A percentile compares a stretch with the other conserved stretches of the same genome.
Conservation (phyloP, 345 rosid species). For the Populus nigra region DNA sequence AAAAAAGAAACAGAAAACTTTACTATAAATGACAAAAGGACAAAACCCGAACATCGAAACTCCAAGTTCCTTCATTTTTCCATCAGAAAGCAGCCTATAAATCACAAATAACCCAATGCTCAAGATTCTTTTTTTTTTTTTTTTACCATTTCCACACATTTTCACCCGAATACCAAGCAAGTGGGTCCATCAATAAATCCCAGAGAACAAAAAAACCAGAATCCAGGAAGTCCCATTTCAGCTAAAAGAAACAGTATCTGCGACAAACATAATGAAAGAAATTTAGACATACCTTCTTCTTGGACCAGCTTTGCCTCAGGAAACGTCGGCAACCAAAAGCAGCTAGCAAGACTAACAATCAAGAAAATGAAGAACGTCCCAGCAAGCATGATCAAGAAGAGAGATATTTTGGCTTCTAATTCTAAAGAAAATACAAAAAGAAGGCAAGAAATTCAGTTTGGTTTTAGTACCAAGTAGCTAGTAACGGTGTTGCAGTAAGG, state of each 20-base stretch:
- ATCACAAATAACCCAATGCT: background rate
- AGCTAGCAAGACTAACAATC: constrained; percentile 36
- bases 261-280: background rate
- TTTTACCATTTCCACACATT: constrained; percentile 1
- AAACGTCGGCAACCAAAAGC: constrained; percentile 35
- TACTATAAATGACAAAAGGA: background rate
- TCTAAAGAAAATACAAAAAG: background rate
- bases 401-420: background rate
- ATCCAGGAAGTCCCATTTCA: background rate
- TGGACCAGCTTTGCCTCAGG: constrained; percentile 48
- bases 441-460: background rate
- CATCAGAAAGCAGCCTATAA: background rate
- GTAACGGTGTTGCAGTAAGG: background rate
- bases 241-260: background rate
- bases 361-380: constrained; percentile 30
- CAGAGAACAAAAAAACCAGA: background rate
- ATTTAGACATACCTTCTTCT: constrained; percentile 47
- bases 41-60: background rate
- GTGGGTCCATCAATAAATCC: background rate
- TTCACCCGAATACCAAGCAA: background rate
- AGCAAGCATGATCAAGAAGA: constrained; percentile 29
- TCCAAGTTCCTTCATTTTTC: constrained; percentile 3
- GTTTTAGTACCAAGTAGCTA: background rate
- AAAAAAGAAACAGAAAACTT: background rate
- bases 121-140: background rate